Conservation (phyloP, 2,329 filamentous ascomycete genomes). For the Ophiostoma novo-ulmi region DNA sequence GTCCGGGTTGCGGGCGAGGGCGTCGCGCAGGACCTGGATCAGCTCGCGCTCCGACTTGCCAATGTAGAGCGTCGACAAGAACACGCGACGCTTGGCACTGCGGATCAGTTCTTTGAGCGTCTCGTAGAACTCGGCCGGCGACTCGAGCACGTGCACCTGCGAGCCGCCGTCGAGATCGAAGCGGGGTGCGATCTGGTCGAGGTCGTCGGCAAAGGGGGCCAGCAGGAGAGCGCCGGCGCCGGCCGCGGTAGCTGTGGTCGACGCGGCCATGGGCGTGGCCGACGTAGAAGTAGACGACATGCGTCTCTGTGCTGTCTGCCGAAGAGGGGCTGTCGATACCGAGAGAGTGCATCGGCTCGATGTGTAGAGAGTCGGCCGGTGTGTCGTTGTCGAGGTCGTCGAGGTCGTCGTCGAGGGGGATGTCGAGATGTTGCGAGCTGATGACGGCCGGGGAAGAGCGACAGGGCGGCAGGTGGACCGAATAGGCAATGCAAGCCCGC, state of each 20-base stretch:
- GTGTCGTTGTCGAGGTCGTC: neutral
- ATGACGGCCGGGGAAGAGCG: neutral
- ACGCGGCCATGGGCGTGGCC: neutral
- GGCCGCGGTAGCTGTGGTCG: neutral
- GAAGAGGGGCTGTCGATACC: neutral
- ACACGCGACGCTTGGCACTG: slow-evolving; percentile 72
- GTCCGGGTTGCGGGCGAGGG: slow-evolving; percentile 66
- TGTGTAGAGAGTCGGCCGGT: neutral
- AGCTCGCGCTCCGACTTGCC: slow-evolving; percentile 89
- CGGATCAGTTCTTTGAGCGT: slow-evolving; percentile 85
- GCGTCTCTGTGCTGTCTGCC: neutral
- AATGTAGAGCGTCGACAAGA: slow-evolving; percentile 94
- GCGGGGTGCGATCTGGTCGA: slow-evolving; percentile 85
- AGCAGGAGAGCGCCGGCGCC: slow-evolving; percentile 35
- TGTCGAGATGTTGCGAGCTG: slow-evolving; percentile 3
- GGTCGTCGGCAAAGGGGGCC: slow-evolving; percentile 58
- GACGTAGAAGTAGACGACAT: neutral
- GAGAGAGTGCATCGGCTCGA: neutral
- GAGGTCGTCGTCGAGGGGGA: neutral
- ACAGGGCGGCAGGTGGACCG: neutral
- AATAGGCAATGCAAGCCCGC: neutral
- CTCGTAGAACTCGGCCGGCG: slow-evolving; percentile 85
- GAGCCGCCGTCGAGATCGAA: slow-evolving; percentile 74
- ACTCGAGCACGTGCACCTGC: slow-evolving; percentile 71
- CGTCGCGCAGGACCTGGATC: slow-evolving; percentile 66